Conservation (phyloP, 2,329 filamentous ascomycete species). For the Hyphodiscus sp. region DNA sequence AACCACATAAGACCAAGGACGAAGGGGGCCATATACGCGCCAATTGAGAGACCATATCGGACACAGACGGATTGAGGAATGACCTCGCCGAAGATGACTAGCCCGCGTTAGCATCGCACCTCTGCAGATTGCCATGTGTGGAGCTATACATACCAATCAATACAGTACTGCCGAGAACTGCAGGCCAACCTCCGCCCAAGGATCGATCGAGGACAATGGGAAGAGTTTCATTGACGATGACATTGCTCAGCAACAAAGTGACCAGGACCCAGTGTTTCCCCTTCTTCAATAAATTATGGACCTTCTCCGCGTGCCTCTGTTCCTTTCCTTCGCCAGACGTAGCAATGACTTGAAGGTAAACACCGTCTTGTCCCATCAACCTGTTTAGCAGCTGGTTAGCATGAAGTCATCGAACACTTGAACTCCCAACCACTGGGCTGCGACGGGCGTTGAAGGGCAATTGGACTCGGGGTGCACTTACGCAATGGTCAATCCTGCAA, state of each 20-base stretch:
- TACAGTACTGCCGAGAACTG: slow-evolving; percentile 86
- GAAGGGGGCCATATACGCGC: slow-evolving; percentile 84
- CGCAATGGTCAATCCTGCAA: slow-evolving; percentile 90
- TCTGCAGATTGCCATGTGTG: not conserved
- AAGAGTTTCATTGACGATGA: slow-evolving; percentile 95
- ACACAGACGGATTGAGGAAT: slow-evolving; percentile 95
- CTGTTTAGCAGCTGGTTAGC: slow-evolving; percentile 20
- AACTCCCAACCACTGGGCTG: not conserved
- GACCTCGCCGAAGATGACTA: slow-evolving; percentile 97
- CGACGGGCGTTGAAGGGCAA: not conserved
- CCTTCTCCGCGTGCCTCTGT: slow-evolving; percentile 74
- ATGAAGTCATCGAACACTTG: not conserved
- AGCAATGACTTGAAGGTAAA: slow-evolving; percentile 92
- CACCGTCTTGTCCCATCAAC: slow-evolving; percentile 67
- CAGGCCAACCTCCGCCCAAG: slow-evolving; percentile 88
- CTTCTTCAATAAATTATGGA: slow-evolving; percentile 71
- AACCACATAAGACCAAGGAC: slow-evolving; percentile 89
- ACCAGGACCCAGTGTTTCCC: slow-evolving; percentile 99
- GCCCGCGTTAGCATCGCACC: slow-evolving; percentile 19
- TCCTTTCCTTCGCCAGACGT: slow-evolving; percentile 80
- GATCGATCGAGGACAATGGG: slow-evolving; percentile 93
- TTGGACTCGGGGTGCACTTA: slow-evolving; percentile 36
- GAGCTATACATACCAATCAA: slow-evolving; percentile 66
- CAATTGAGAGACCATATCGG: slow-evolving; percentile 90
- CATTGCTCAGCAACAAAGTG: slow-evolving; percentile 87